Evolutionary conservation across 1,284 basidiomycete species (phyloP).

Genomic region (Boletellus dicymbophilus): DNA sequence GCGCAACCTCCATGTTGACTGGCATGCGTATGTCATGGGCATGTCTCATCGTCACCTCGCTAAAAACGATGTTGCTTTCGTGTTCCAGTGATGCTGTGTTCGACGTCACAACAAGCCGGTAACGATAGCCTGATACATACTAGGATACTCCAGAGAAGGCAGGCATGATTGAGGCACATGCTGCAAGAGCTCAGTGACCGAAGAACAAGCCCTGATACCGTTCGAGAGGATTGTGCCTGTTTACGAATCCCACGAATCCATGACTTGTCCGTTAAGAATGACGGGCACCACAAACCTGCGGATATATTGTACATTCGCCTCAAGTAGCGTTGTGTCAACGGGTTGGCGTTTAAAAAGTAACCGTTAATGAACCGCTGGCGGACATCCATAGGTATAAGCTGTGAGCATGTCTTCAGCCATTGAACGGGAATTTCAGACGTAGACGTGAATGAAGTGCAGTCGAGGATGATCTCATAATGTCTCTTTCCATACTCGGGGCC

Average conservation of each 20-base stretch:
- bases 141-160: conserved; percentile 51
- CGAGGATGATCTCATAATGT: conserved; percentile 76
- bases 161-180: conserved; percentile 53
- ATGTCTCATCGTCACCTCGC: conserved; percentile 64
- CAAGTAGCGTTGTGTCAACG: conserved; percentile 71
- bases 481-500: conserved; percentile 47
- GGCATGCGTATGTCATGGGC: conserved; percentile 61
- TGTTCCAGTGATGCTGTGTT: conserved; percentile 56
- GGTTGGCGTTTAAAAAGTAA: conserved; percentile 82
- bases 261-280: not conserved
- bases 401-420: conserved; percentile 80
- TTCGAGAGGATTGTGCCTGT: conserved; percentile 57
- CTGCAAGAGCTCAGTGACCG: conserved; percentile 56
- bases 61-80: conserved; percentile 53
- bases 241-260: conserved; percentile 6
- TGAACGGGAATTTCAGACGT: conserved; percentile 79
- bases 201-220: conserved; percentile 58
- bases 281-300: conserved; percentile 50
- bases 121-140: conserved; percentile 38
- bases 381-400: conserved; percentile 75
- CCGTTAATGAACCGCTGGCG: conserved; percentile 56
- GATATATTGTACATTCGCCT: conserved; percentile 75
- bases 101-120: conserved; percentile 7
- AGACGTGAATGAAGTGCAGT: conserved; percentile 80
- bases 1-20: conserved; percentile 60